phyloP scores from a whole-genome alignment of 139 green algal genomes.

The Auxenochlorella pyrenoidosa region DNA sequence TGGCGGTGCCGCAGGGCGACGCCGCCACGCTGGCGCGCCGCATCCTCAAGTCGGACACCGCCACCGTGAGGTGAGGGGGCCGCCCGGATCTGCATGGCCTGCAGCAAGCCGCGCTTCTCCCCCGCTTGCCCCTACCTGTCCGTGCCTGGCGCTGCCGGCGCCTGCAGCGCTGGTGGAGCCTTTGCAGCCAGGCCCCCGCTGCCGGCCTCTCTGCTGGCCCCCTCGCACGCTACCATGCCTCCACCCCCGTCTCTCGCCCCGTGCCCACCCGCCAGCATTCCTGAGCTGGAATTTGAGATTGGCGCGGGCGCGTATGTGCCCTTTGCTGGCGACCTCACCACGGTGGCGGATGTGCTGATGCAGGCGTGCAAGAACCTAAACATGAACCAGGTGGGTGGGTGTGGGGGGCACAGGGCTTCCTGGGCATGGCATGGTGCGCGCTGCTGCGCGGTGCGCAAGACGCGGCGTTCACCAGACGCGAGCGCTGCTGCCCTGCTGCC shows the following conservation, averaged over 20 bases:
- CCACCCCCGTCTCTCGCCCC: neutral
- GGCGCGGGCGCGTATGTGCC: constrained; percentile 60
- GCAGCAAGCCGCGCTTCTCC: no score
- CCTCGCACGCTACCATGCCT: neutral
- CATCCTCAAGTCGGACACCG: constrained; percentile 73
- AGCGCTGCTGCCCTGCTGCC: no score
- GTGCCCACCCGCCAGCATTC: constrained; percentile 44
- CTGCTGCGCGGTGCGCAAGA: no score
- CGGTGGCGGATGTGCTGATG: constrained; percentile 5
- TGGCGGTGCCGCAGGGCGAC: constrained; percentile 50
- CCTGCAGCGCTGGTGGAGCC: no score
- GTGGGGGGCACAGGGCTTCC: no score
- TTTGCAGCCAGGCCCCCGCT: no score
- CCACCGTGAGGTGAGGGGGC: constrained; percentile 43
- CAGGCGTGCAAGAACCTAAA: constrained; percentile 39
- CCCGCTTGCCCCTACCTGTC: no score
- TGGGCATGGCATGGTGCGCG: no score
- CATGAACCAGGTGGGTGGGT: constrained; percentile 9
- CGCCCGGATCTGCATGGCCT: no score
- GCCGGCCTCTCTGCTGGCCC: no score
- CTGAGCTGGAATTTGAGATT: constrained; percentile 82
- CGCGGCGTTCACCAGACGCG: no score
- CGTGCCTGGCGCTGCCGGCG: no score
- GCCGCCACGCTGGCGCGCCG: constrained; percentile 55
- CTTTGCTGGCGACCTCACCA: constrained; percentile 19